phyloP scores from a whole-genome alignment of 495 filamentous ascomycete genomes.

The Hyphodiscus hymeniophilus region DNA sequence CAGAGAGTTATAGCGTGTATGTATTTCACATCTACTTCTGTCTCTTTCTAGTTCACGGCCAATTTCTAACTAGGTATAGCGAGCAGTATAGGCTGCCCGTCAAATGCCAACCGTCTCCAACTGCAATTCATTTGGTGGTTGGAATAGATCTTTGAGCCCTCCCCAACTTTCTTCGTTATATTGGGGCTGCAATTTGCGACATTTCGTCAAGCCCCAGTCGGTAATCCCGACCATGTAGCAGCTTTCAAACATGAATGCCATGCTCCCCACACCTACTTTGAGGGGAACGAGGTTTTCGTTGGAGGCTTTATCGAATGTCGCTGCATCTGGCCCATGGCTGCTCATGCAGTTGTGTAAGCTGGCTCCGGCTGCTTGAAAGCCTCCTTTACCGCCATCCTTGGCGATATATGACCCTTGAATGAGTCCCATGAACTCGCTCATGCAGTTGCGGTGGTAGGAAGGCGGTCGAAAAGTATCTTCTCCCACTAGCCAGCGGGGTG shows the following conservation, averaged over 20 bases:
- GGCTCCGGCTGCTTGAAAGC: slow-evolving; percentile 49
- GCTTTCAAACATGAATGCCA: slow-evolving; percentile 58
- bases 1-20: no score
- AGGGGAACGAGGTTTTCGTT: slow-evolving; percentile 36
- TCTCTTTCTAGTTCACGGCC: no score
- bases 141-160: background rate
- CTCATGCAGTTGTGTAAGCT: slow-evolving; percentile 48
- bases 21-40: no score
- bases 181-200: slow-evolving; percentile 68
- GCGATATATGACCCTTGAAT: slow-evolving; percentile 52
- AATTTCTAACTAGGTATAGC: no score
- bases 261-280: slow-evolving; percentile 44
- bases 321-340: slow-evolving; percentile 47
- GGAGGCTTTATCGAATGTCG: slow-evolving; percentile 56
- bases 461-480: slow-evolving; percentile 77
- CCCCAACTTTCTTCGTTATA: background rate
- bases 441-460: slow-evolving; percentile 70
- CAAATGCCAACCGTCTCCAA: no score
- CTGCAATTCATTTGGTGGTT: no score
- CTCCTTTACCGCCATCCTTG: slow-evolving; percentile 30
- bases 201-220: slow-evolving; percentile 78
- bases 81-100: no score
- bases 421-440: slow-evolving; percentile 48
- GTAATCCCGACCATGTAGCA: slow-evolving; percentile 79
- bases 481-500: slow-evolving; percentile 70